phyloP scores from a whole-genome alignment of 352 stramenopile genomes.

The Pythium aquatile region DNA sequence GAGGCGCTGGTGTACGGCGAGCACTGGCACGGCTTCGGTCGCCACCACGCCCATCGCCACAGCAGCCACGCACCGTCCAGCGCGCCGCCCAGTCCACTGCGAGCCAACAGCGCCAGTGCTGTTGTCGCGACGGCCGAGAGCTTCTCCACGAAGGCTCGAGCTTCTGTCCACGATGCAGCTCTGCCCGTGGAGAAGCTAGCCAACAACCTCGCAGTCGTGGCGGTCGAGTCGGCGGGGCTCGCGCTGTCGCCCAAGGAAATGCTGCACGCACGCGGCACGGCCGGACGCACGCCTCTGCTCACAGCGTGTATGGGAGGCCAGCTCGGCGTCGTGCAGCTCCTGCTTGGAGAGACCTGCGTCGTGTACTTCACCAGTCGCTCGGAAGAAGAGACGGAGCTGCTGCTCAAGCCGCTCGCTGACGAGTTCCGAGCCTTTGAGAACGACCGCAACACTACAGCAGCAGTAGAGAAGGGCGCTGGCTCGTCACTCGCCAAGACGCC shows the following conservation, averaged over 20 bases:
- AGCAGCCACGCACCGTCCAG: not conserved
- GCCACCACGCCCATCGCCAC: constrained; percentile 7
- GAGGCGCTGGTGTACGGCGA: constrained; percentile 62
- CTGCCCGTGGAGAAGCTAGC: not conserved
- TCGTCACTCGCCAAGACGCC: not conserved
- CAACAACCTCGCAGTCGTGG: constrained; percentile 8
- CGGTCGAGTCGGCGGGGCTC: constrained; percentile 5
- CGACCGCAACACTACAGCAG: not conserved
- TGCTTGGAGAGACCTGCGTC: constrained; percentile 55
- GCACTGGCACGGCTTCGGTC: constrained; percentile 12
- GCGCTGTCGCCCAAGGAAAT: constrained; percentile 24
- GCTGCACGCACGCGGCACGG: constrained; percentile 40
- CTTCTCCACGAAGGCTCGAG: not conserved
- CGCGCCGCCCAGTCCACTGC: constrained; percentile 4
- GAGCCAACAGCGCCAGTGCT: constrained; percentile 6
- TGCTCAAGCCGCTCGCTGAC: constrained; percentile 42
- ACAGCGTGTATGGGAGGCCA: constrained; percentile 70
- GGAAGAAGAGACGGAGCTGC: constrained; percentile 35
- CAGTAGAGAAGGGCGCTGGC: not conserved
- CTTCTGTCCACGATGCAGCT: not conserved
- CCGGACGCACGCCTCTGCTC: constrained; percentile 59
- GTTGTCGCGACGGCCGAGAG: not conserved
- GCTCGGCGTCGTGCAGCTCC: constrained; percentile 53
- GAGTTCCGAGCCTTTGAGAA: constrained; percentile 18
- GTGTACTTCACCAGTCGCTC: constrained; percentile 70